Conservation (phyloP, 345 rosid species). For the Clausena lansium region DNA sequence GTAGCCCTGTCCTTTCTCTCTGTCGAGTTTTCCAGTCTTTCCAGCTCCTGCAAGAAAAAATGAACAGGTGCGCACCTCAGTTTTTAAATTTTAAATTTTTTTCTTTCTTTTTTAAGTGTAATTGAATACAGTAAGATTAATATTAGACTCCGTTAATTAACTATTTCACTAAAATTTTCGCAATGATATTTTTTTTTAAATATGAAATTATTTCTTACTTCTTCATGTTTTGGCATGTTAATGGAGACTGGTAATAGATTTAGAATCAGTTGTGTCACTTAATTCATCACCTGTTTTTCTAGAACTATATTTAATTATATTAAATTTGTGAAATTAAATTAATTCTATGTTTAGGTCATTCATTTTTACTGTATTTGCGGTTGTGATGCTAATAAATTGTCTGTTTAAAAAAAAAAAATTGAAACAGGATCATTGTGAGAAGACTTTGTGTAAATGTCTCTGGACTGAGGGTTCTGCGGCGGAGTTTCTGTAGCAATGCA, state of each 20-base stretch:
- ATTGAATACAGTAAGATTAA: not conserved
- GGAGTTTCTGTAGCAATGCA: slow-evolving; percentile 27
- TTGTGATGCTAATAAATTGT: no score
- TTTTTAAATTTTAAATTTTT: not conserved
- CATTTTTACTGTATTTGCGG: no score
- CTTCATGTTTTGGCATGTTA: not conserved
- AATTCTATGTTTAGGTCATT: no score
- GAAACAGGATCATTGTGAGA: slow-evolving; percentile 33
- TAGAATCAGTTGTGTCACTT: not conserved
- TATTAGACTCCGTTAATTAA: not conserved
- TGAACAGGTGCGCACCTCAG: slow-evolving; percentile 4
- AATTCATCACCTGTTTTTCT: no score
- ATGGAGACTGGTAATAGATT: not conserved
- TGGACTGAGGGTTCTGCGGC: slow-evolving; percentile 24
- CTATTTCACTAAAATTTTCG: not conserved
- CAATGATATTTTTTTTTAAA: not conserved
- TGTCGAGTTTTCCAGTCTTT: not conserved
- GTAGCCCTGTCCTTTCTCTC: not conserved
- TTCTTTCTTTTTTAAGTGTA: not conserved
- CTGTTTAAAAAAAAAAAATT: not conserved
- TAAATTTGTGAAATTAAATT: not conserved
- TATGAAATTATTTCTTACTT: not conserved
- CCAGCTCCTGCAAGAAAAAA: not conserved
- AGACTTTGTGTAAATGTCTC: slow-evolving; percentile 18
- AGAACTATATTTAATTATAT: no score